Base-by-base conservation (phyloP, 2,329 filamentous ascomycete species). In the Drechslera avenae region DNA sequence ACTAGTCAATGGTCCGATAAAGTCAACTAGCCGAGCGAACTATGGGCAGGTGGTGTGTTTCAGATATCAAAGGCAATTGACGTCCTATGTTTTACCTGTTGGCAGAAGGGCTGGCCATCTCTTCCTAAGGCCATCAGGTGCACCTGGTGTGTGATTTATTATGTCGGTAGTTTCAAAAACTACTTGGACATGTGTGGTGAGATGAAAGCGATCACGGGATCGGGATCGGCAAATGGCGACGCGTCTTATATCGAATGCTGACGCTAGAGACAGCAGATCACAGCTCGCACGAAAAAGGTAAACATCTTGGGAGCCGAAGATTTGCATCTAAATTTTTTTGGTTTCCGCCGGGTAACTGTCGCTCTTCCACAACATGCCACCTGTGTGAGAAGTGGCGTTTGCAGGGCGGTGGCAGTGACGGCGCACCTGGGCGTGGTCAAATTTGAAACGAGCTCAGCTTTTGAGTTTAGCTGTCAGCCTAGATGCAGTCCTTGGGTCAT, bases 51-150 rank as follows among this genome's bases (percentile, higher is more conserved):
- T 43, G 30, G 40, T 19, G 21, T 3, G 40, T 43, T 43, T 43
- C 40, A 34, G 14, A 12, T 31, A 34, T 12, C 19, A 23, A 34
- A 43, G 40, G 30, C 23, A 33, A 19, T 32, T 31, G 40, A 28
- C 16, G 23, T 19, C 28, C 40, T 31, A 43, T 19, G 18, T 43
- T 43, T 43, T 34, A 43, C 30, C 40, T 31, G 40, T 43, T 14
- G n/a, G 33, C 18, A 19, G n/a, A 17, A n/a, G 30, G 16, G 33
- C n/a, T 32, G 40, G 33, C 28, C 23, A 26, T 23, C 30, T 14
- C 18, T 9, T 34, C 30, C 2, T 10, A 43, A 26, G 41, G 18
- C 19, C 16, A 17, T 26, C 34, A 13, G 6, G 26, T 18, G 19
- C 10, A 16, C 26, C 19, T 10, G 9, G 6, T 2, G 12, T 43